Percentiles rank a stretch among this genome's conserved stretches.
Evolutionary conservation across 192 early-diverging fungal genomes (phyloP).

Genomic region (Mortierella claussenii): DNA sequence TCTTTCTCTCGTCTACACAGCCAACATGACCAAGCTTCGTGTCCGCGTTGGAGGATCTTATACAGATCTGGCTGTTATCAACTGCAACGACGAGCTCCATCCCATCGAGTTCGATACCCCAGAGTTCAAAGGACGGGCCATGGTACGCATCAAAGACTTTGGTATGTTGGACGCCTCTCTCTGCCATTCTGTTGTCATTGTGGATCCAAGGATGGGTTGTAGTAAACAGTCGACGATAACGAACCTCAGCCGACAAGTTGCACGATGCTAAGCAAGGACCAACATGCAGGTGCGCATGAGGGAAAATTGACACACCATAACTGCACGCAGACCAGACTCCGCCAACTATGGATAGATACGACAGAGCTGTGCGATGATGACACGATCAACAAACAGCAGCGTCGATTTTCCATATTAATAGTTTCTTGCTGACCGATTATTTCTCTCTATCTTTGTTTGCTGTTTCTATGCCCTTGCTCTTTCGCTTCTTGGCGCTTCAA

Average conservation of each 20-base stretch:
- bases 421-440: not conserved
- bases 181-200: too few relatives aligned
- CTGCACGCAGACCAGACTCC: not conserved
- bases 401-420: not conserved
- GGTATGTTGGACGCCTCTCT: too few relatives aligned
- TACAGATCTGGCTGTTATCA: slow-evolving; percentile 37
- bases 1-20: not conserved
- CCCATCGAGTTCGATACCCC: slow-evolving; percentile 50
- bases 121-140: slow-evolving; percentile 46
- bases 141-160: slow-evolving; percentile 55
- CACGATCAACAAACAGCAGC: not conserved
- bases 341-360: too few relatives aligned
- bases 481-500: too few relatives aligned
- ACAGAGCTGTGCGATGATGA: slow-evolving; percentile 1
- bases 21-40: slow-evolving; percentile 44
- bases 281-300: not conserved
- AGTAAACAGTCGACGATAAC: too few relatives aligned
- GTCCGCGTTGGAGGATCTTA: slow-evolving; percentile 47
- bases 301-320: not conserved
- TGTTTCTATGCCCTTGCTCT: too few relatives aligned
- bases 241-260: too few relatives aligned
- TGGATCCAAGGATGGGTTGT: too few relatives aligned
- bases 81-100: slow-evolving; percentile 50
- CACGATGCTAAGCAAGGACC: too few relatives aligned
- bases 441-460: not conserved